phyloP scores from a whole-genome alignment of 306 rosid genomes.

The Lathyrus aphaca region DNA sequence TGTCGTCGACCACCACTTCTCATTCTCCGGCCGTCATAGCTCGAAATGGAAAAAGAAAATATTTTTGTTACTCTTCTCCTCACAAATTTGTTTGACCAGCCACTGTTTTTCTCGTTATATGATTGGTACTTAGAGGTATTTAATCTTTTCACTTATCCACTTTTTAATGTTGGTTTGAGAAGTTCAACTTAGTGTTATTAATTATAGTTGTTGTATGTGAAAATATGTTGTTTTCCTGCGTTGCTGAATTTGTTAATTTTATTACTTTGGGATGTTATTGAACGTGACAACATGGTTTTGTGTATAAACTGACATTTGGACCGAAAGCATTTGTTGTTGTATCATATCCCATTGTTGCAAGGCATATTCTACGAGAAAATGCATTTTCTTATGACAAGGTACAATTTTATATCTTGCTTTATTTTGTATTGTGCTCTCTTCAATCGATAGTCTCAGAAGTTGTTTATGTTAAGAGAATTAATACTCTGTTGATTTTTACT shows the following conservation, averaged over 20 bases:
- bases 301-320: slow-evolving; percentile 95
- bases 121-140: slow-evolving; percentile 94
- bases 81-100: slow-evolving; percentile 79
- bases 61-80: too few relatives aligned
- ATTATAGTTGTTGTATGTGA: neutral
- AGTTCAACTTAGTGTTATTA: neutral
- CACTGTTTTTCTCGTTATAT: slow-evolving; percentile 87
- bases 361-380: slow-evolving; percentile 93
- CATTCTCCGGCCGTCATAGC: too few relatives aligned
- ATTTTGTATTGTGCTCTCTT: slow-evolving; percentile 13
- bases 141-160: slow-evolving; percentile 17
- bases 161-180: slow-evolving; percentile 1
- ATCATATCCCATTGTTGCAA: slow-evolving; percentile 89
- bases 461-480: slow-evolving; percentile 15
- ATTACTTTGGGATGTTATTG: slow-evolving; percentile 34
- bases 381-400: slow-evolving; percentile 96
- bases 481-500: neutral
- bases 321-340: slow-evolving; percentile 97
- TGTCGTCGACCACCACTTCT: too few relatives aligned
- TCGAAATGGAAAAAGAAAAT: too few relatives aligned
- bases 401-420: slow-evolving; percentile 36
- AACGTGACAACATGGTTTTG: slow-evolving; percentile 81
- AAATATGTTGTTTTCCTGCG: slow-evolving; percentile 5
- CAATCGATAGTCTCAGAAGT: slow-evolving; percentile 24
- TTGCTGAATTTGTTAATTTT: slow-evolving; percentile 4